Base-by-base conservation (phyloP, 768 basidiomycete genomes). In the Lentinula aciculospora region DNA sequence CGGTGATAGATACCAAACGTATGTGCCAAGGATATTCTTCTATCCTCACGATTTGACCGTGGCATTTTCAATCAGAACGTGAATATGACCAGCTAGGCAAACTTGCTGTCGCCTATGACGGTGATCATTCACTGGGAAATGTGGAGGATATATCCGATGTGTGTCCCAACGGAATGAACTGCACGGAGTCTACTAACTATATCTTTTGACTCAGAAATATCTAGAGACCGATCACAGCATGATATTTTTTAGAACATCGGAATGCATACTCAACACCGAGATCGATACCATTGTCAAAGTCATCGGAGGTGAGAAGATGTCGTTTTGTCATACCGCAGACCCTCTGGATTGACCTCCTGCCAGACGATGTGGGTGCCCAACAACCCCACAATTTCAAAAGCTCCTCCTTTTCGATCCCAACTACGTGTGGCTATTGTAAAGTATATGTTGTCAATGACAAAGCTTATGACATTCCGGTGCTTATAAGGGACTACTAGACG, bases 321-420 rank as follows among this genome's bases (percentile, higher is more conserved):
- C 53, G n/a, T n/a, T 27, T 34, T 15, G 34, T 39, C 44, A 19
- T 25, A 3, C 23, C 12, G 23, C 36, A 47, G 10, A 34, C 34
- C 17, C 27, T 21, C n/a, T 34, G 19, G 36, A 48, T 48, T 46
- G 23, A 45, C 39, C 25, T 56, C 12, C 12, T 58, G 15, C n/a
- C 63, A 93, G 92, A 81, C 63, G 92, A 94, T 64, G 80, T 85
- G 65, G 92, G 92, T 28, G 78, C 75, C 10, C 81, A 82, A 62
- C 76, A 70, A 53, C 90, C 88, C 2, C 92, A 93, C 68, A 74
- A 80, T 28, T 94, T 93, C 77, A 93, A 94, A 72, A 85, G 85
- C 61, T 85, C 91, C 2, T 83, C 88, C 2, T 94, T 94, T 71
- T 90, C 89, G 17, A 91, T 94, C 53, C 91, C 92, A 4, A 89